phyloP scores from a whole-genome alignment of 257 asterid genomes.

The Solanum lycopersicoides region DNA sequence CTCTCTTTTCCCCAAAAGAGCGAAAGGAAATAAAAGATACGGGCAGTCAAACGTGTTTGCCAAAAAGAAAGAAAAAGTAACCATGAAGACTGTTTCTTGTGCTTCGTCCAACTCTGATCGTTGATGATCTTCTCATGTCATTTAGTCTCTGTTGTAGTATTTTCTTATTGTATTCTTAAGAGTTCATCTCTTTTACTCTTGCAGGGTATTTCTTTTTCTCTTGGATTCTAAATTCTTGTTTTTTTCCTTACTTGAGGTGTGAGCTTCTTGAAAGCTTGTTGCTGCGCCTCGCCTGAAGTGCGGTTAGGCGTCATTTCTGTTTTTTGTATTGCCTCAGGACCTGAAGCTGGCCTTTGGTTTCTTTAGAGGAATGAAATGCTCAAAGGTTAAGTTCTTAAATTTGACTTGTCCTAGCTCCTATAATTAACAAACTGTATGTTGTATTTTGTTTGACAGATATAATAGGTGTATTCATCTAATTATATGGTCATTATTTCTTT shows the following conservation, averaged over 20 bases:
- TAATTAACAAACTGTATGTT: neutral
- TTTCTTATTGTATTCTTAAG: neutral
- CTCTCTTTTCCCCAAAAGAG: neutral
- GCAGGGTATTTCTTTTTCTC: neutral
- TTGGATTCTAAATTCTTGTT: neutral
- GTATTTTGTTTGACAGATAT: neutral
- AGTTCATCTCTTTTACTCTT: neutral
- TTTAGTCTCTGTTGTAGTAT: neutral
- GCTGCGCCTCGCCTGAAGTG: neutral
- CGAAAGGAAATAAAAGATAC: neutral
- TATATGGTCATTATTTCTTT: neutral
- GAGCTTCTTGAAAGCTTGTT: neutral
- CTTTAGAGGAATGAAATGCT: neutral
- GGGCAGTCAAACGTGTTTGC: neutral
- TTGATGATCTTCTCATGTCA: neutral
- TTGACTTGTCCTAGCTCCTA: neutral
- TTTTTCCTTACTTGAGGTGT: neutral
- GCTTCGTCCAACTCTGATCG: neutral
- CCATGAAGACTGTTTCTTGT: neutral
- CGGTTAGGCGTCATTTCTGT: neutral
- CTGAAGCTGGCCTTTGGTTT: neutral
- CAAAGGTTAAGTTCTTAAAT: neutral
- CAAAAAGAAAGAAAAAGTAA: neutral
- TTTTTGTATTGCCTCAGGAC: neutral
- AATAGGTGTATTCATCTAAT: neutral